Percentiles rank a stretch among this genome's conserved stretches.
phyloP scores from a whole-genome alignment of 257 asterid species.

The Przewalskia tangutica region DNA sequence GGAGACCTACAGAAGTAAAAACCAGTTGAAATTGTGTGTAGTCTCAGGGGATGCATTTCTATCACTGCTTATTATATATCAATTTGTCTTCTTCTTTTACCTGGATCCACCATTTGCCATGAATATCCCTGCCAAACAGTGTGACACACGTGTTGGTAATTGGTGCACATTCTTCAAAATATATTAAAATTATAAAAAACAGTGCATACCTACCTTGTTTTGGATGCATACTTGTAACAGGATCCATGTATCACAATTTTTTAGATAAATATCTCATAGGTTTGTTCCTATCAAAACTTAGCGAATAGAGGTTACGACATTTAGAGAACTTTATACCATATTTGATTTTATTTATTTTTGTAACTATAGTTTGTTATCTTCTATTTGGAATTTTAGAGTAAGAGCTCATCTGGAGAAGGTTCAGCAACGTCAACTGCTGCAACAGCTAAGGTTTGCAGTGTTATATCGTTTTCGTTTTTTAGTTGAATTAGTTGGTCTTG shows the following conservation, averaged over 20 bases:
- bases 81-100: not conserved
- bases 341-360: not conserved
- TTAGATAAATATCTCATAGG: not conserved
- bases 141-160: not conserved
- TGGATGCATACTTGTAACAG: not conserved
- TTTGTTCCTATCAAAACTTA: not conserved
- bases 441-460: constrained; percentile 30
- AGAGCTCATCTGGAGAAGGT: constrained; percentile 50
- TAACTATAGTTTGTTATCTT: not conserved
- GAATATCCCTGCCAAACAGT: not conserved
- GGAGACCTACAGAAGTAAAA: not conserved
- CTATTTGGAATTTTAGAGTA: constrained; percentile 29
- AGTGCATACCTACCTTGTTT: not conserved
- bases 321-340: not conserved
- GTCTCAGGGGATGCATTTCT: not conserved
- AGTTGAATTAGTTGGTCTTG: not conserved
- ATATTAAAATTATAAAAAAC: not conserved
- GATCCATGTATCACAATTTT: not conserved
- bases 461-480: not conserved
- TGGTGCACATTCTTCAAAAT: not conserved
- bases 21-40: not conserved
- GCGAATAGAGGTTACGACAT: not conserved
- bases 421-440: constrained; percentile 48
- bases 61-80: not conserved
- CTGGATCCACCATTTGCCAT: not conserved